A percentile compares a stretch with the other conserved stretches of the same genome.
Evolutionary conservation across 140 eudicot genomes (phyloP).

Genomic region (Flaveria floridana): DNA sequence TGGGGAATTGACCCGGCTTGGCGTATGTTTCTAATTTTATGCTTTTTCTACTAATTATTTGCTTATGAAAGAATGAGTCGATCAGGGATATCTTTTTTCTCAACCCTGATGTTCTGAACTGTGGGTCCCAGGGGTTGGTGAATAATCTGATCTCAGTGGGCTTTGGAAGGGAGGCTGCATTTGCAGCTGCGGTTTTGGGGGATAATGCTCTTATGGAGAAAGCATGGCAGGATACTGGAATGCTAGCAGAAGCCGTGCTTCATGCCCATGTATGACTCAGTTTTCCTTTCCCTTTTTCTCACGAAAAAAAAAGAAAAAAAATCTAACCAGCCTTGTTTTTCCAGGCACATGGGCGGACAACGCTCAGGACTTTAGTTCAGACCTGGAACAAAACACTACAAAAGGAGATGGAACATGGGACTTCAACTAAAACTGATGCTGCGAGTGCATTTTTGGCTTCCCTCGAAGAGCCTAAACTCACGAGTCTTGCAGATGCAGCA

Average conservation of each 20-base stretch:
- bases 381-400: slow-evolving; percentile 86
- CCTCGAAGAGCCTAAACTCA: slow-evolving; percentile 86
- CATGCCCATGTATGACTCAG: slow-evolving; percentile 72
- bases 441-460: slow-evolving; percentile 92
- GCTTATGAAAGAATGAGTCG: neutral
- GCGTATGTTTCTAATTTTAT: slow-evolving; percentile 52
- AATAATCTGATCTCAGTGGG: slow-evolving; percentile 86
- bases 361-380: slow-evolving; percentile 75
- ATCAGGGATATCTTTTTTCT: neutral
- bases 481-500: slow-evolving; percentile 86
- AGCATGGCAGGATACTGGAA: slow-evolving; percentile 98
- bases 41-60: slow-evolving; percentile 1
- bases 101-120: slow-evolving; percentile 7
- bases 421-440: slow-evolving; percentile 80
- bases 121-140: slow-evolving; percentile 78
- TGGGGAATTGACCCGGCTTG: slow-evolving; percentile 92
- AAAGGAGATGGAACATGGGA: slow-evolving; percentile 81
- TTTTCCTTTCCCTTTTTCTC: neutral
- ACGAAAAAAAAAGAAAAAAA: neutral
- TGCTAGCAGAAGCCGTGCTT: slow-evolving; percentile 98
- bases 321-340: slow-evolving; percentile 8
- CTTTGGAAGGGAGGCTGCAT: slow-evolving; percentile 93
- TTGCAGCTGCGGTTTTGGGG: slow-evolving; percentile 94
- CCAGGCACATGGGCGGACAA: slow-evolving; percentile 93
- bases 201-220: slow-evolving; percentile 97